Percentiles rank a stretch among this genome's conserved stretches.
These are phyloP conservation scores for Phyllosticta citrichinensis DNA, from an alignment of 2,329 filamentous ascomycete species.

Conservation along the genomic window DNA sequence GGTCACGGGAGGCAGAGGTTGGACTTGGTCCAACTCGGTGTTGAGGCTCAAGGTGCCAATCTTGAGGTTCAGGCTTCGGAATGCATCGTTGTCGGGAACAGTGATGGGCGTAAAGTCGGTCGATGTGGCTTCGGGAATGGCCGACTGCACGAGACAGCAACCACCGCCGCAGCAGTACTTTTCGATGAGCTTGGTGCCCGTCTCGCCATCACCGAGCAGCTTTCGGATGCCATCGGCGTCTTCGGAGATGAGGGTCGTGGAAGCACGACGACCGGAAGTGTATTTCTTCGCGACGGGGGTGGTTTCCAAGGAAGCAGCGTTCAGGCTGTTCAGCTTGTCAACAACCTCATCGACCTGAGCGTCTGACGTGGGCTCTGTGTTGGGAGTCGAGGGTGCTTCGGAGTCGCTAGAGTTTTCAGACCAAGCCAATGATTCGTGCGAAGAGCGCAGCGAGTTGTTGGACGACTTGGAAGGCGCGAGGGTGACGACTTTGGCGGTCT, in stretches of 20 bases:
- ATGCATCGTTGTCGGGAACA: conserved; percentile 74
- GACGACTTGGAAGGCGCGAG: conserved; percentile 17
- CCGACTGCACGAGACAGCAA: conserved; percentile 50
- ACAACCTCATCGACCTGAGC: conserved; percentile 32
- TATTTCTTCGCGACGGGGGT: conserved; percentile 22
- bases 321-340: conserved; percentile 31
- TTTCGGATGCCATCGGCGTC: conserved; percentile 49
- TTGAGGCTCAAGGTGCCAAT: conserved; percentile 62
- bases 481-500: conserved; percentile 21
- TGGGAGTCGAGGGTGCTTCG: conserved; percentile 34
- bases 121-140: conserved; percentile 38
- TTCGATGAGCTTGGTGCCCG: conserved; percentile 49
- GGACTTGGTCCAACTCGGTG: conserved; percentile 59
- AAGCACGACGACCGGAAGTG: conserved; percentile 46
- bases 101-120: conserved; percentile 38
- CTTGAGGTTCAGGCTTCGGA: conserved; percentile 65
- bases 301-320: conserved; percentile 25
- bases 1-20: conserved; percentile 64
- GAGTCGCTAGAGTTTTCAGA: conserved; percentile 34
- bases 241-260: conserved; percentile 54
- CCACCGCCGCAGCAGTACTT: conserved; percentile 57
- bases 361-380: conserved; percentile 34
- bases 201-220: conserved; percentile 45
- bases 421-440: conserved; percentile 30
- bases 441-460: conserved; percentile 29